phyloP scores from a whole-genome alignment of 2,329 filamentous ascomycete genomes.

The Phaeosphaeriaceae sp. region DNA sequence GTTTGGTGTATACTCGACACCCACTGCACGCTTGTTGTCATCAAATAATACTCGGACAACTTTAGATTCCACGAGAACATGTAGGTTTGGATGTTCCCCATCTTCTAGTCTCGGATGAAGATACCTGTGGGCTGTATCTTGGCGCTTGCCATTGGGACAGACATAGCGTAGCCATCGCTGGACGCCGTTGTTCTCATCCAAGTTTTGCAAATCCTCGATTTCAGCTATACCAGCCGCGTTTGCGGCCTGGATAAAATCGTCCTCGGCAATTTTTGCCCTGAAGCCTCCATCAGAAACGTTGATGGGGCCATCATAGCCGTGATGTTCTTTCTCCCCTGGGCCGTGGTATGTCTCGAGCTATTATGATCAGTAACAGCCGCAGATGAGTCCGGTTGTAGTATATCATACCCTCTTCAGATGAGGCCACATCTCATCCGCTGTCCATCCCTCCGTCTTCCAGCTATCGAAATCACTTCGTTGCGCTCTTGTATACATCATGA shows the following conservation, averaged over 20 bases:
- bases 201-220: constrained; percentile 60
- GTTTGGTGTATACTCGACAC: constrained; percentile 65
- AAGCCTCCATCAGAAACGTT: constrained; percentile 61
- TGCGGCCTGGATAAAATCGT: constrained; percentile 59
- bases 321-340: constrained; percentile 51
- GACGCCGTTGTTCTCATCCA: constrained; percentile 53
- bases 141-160: constrained; percentile 59
- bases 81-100: constrained; percentile 62
- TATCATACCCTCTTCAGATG: constrained; percentile 58
- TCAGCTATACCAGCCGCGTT: constrained; percentile 58
- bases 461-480: constrained; percentile 58
- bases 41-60: constrained; percentile 64
- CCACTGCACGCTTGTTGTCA: constrained; percentile 60
- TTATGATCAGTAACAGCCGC: constrained; percentile 1
- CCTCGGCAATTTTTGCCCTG: constrained; percentile 48
- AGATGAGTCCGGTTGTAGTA: not conserved
- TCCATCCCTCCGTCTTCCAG: constrained; percentile 62
- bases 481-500: constrained; percentile 54
- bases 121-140: constrained; percentile 64
- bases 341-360: constrained; percentile 64
- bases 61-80: constrained; percentile 64
- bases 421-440: constrained; percentile 58
- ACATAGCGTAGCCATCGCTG: constrained; percentile 59
- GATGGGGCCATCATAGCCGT: constrained; percentile 63
- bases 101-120: constrained; percentile 60